Conservation (phyloP, 1,139 yeast species). For the Nakaseomyces delphensis region DNA sequence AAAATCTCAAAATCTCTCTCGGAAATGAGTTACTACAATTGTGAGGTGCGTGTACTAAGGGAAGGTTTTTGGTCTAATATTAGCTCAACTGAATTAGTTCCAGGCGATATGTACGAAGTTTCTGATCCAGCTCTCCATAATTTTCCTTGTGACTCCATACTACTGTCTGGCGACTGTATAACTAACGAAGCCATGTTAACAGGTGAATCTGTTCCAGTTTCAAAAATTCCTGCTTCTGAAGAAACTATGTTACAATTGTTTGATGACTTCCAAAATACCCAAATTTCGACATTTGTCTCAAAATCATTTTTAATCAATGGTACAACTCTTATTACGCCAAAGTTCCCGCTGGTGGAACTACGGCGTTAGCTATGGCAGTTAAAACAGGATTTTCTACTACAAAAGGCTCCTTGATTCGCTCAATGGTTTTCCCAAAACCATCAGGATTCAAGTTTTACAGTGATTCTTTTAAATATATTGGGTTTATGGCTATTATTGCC, state of each 20-base stretch:
- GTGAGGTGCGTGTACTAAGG: slow-evolving; percentile 84
- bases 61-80: slow-evolving; percentile 89
- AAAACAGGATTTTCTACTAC: slow-evolving; percentile 93
- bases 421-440: slow-evolving; percentile 95
- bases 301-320: slow-evolving; percentile 79
- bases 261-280: slow-evolving; percentile 43
- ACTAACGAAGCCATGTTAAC: slow-evolving; percentile 94
- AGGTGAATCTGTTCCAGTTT: slow-evolving; percentile 95
- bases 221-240: slow-evolving; percentile 60
- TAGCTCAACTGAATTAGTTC: slow-evolving; percentile 74
- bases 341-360: slow-evolving; percentile 40
- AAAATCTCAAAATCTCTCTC: slow-evolving; percentile 64
- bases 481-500: slow-evolving; percentile 86
- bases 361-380: slow-evolving; percentile 76
- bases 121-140: slow-evolving; percentile 68
- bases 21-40: slow-evolving; percentile 60
- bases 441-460: slow-evolving; percentile 86
- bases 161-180: slow-evolving; percentile 85
- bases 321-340: slow-evolving; percentile 75
- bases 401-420: slow-evolving; percentile 87
- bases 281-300: slow-evolving; percentile 57
- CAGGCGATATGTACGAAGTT: slow-evolving; percentile 91
- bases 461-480: slow-evolving; percentile 92
- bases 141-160: slow-evolving; percentile 83
- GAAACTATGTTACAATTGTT: slow-evolving; percentile 51